These are phyloP conservation scores for Heterobasidion occidentale DNA, from an alignment of 1,284 basidiomycete species.

Conservation along the genomic window DNA sequence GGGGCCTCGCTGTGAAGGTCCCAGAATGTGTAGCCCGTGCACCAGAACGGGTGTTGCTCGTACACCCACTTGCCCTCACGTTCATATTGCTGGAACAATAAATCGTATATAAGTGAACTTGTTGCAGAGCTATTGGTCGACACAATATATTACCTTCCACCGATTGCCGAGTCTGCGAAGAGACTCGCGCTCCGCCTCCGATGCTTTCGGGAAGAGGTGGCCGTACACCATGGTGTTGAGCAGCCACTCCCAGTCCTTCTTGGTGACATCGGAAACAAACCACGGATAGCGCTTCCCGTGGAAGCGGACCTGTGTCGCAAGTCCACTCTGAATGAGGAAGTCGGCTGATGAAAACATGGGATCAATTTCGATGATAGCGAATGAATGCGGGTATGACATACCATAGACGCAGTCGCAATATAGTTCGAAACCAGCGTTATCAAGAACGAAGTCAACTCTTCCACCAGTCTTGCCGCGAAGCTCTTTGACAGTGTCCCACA, in stretches of 20 bases:
- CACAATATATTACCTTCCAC: slow-evolving; percentile 66
- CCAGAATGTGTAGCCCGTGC: slow-evolving; percentile 94
- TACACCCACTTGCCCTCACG: slow-evolving; percentile 92
- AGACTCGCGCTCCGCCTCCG: slow-evolving; percentile 77
- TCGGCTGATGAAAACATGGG: slow-evolving; percentile 43
- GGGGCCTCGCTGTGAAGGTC: slow-evolving; percentile 85
- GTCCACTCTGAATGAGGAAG: slow-evolving; percentile 87
- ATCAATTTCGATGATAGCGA: not conserved
- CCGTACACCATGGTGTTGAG: slow-evolving; percentile 84
- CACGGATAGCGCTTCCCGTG: slow-evolving; percentile 88
- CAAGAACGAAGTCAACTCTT: slow-evolving; percentile 84
- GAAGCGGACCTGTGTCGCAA: slow-evolving; percentile 84
- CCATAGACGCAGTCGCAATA: slow-evolving; percentile 97
- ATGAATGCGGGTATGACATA: slow-evolving; percentile 1
- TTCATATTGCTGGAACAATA: slow-evolving; percentile 68
- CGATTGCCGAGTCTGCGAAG: slow-evolving; percentile 76
- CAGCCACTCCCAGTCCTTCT: slow-evolving; percentile 95
- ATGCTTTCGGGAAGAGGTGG: slow-evolving; percentile 77
- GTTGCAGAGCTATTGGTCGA: not conserved
- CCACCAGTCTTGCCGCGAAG: slow-evolving; percentile 69
- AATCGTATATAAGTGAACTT: slow-evolving; percentile 4
- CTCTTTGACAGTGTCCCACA: slow-evolving; percentile 79
- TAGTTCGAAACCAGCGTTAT: slow-evolving; percentile 90
- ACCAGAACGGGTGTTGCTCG: slow-evolving; percentile 97
- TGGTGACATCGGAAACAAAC: slow-evolving; percentile 97